A percentile compares a stretch with the other conserved stretches of the same genome.
Evolutionary conservation across 148 eudicot species (phyloP).

Genomic region (Cornus kousa): DNA sequence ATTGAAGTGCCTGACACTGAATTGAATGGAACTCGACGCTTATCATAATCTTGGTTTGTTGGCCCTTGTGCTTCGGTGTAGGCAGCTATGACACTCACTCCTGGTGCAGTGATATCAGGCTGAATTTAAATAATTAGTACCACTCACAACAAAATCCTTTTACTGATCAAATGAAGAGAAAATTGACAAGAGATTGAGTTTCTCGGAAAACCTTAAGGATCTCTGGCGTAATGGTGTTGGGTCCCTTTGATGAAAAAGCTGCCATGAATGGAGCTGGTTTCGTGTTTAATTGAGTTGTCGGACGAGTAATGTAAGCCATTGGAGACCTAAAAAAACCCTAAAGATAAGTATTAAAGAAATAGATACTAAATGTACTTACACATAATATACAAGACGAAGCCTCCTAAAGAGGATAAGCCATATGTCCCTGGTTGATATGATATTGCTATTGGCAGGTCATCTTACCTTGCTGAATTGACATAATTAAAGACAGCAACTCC

Average conservation of each 20-base stretch:
- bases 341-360: neutral
- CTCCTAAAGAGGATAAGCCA: neutral
- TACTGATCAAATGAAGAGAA: neutral
- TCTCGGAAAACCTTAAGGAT: slow-evolving; percentile 69
- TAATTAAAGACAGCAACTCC: slow-evolving; percentile 46
- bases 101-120: slow-evolving; percentile 97
- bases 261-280: slow-evolving; percentile 95
- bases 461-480: slow-evolving; percentile 53
- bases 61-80: slow-evolving; percentile 81
- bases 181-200: neutral
- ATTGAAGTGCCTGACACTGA: slow-evolving; percentile 86
- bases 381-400: neutral
- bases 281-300: slow-evolving; percentile 47
- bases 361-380: neutral
- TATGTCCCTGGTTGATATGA: neutral
- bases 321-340: slow-evolving; percentile 39
- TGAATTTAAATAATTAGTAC: slow-evolving; percentile 22
- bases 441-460: neutral
- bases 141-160: neutral
- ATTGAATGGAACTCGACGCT: slow-evolving; percentile 63
- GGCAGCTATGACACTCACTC: slow-evolving; percentile 88
- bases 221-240: slow-evolving; percentile 64
- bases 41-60: slow-evolving; percentile 68
- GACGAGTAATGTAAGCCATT: slow-evolving; percentile 52
- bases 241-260: slow-evolving; percentile 86